Evolutionary conservation across 352 stramenopile genomes (phyloP), one percentile per base, ranked within the genome.

Genomic region (Elongisporangium anandrum): DNA sequence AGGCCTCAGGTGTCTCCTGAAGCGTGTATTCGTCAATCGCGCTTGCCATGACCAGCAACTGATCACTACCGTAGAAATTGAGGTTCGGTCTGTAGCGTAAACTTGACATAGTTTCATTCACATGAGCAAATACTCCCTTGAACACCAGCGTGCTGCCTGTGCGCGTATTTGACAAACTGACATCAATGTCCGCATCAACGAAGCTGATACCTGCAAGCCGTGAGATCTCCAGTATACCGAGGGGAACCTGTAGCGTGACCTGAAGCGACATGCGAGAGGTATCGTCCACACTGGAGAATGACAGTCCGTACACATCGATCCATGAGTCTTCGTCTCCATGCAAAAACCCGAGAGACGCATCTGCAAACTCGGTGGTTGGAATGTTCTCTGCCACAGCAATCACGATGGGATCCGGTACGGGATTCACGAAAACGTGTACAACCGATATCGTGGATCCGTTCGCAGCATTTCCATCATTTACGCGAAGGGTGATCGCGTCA

Each of bases 301-400:
- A 34, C 50, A 87, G 62, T 7, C 56, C 65, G 29, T 60, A 52
- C 8, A 66, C 61, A 2, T 45, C 50, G 26, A 86, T 57, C 65
- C 64, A 69, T 17, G 57, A 54, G 60, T 89, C 79, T 50, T 89
- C 79, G 22, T 87, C 75, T 2, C 73, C 79, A 56, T 63, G 73
- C 12, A 87, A 39, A 6, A 39, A 50, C n/a, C 68, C 64, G 3
- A 56, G 16, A 2, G 48, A 21, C 2, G 63, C 56, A 19, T 69
- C 54, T 3, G 52, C 68, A 54, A 78, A 69, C 5, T 70, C 52
- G 38, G 71, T 85, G 20, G 67, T 70, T 9, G 34, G 38, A 4
- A 34, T 39, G 41, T 85, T 85, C 12, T 34, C 57, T 9, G 72
- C 62, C 8, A 45, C 26, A 23, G 50, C 20, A 51, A 81, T 80